These are phyloP conservation scores for Russula dissimulans DNA, from an alignment of 768 basidiomycete species.

Conservation along the genomic window DNA sequence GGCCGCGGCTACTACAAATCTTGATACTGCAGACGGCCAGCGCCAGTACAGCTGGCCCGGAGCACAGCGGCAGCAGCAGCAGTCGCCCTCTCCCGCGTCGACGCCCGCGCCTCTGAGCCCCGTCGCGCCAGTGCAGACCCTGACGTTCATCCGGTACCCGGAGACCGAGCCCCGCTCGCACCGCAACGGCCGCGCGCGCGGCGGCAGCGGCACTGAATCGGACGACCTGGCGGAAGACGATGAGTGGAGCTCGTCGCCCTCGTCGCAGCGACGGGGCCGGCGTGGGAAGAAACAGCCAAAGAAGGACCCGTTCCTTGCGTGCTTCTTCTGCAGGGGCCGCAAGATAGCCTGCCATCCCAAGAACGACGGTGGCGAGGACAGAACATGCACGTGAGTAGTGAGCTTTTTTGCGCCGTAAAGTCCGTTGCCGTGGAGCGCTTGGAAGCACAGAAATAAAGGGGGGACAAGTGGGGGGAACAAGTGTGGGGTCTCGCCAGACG, in stretches of 20 bases:
- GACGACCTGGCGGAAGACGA: constrained; percentile 2
- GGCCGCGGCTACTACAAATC: too few species aligned
- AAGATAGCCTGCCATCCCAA: constrained; percentile 33
- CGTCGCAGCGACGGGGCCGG: constrained; percentile 21
- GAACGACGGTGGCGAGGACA: constrained; percentile 24
- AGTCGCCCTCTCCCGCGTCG: not conserved
- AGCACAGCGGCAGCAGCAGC: not conserved
- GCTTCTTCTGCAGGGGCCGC: constrained; percentile 32
- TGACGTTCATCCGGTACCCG: constrained; percentile 14
- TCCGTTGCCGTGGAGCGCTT: not conserved
- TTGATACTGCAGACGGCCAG: too few species aligned
- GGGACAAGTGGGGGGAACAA: not conserved
- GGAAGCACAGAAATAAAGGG: not conserved
- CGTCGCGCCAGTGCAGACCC: not conserved
- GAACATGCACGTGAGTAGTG: constrained; percentile 29
- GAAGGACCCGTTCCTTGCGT: constrained; percentile 32
- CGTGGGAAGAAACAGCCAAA: constrained; percentile 24
- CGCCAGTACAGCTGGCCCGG: not conserved
- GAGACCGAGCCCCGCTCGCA: constrained; percentile 5
- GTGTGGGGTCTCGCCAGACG: not conserved
- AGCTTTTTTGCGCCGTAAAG: too few species aligned
- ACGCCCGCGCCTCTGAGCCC: constrained; percentile 2
- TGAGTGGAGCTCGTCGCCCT: constrained; percentile 13
- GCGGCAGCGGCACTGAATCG: not conserved
- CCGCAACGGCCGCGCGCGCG: not conserved